Percentiles rank a stretch among this genome's conserved stretches.
phyloP scores from a whole-genome alignment of 305 asterid species.

The Petunia hybrid region DNA sequence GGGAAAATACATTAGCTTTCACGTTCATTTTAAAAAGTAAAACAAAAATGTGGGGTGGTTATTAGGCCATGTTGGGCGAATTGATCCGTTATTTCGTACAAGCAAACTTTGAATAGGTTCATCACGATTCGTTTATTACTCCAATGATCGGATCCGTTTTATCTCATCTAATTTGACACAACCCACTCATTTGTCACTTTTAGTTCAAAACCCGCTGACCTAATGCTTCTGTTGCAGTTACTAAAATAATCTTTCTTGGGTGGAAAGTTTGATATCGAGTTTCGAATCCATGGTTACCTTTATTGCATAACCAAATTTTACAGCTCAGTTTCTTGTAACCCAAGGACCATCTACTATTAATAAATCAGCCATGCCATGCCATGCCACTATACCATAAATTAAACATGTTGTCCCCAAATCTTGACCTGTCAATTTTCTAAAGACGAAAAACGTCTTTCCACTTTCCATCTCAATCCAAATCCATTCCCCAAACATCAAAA shows the following conservation, averaged over 20 bases:
- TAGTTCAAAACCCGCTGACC: not conserved
- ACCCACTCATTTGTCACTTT: too few relatives aligned
- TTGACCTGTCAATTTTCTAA: not conserved
- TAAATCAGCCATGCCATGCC: not conserved
- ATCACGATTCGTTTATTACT: too few relatives aligned
- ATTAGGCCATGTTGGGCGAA: too few relatives aligned
- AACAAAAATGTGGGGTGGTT: too few relatives aligned
- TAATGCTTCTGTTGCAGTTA: not conserved
- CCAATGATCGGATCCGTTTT: too few relatives aligned
- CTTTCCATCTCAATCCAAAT: slow-evolving; percentile 4
- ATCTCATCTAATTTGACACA: too few relatives aligned
- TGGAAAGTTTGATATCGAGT: not conserved
- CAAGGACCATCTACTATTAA: slow-evolving; percentile 1
- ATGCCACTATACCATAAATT: not conserved
- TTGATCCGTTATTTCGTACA: too few relatives aligned
- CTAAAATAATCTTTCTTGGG: not conserved
- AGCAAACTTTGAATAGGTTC: too few relatives aligned
- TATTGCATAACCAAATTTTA: not conserved
- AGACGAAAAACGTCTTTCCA: not conserved
- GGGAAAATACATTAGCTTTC: too few relatives aligned
- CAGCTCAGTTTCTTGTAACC: slow-evolving; percentile 24
- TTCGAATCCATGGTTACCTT: not conserved
- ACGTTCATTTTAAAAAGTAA: too few relatives aligned
- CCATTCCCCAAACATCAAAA: not conserved
- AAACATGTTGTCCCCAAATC: not conserved